Base-by-base conservation (phyloP, 2,329 filamentous ascomycete species). In the Reticulascus tulasneorum region DNA sequence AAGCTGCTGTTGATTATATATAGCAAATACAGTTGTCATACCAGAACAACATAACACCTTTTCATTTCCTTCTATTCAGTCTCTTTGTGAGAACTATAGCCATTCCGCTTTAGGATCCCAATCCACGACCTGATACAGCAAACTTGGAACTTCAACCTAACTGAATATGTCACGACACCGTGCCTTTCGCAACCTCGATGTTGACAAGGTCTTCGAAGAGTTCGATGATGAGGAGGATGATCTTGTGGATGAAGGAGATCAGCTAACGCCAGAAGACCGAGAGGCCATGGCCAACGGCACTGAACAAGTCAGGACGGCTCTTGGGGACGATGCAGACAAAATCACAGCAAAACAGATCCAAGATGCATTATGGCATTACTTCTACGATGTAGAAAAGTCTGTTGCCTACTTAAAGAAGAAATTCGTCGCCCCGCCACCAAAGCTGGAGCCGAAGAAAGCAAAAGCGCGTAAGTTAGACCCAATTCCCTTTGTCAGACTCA, bases 311-410 rank as follows among this genome's bases (percentile, higher is more conserved):
- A 73, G 77, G 40, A 69, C 70, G 43, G 72, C 74, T 8, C 67
- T 95, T n/a, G 83, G 79, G 7, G 59, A 65, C 9, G 69, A 77
- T 42, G 67, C 72, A 21, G 64, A 64, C 46, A 79, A 76, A 43
- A 71, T 82, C 49, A 75, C 71, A 23, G 64, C 59, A 29, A 59
- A 54, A 23, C 84, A 95, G 54, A 91, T 96, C 44, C 80, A 94
- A 57, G 91, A 97, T 43, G 77, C 90, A 0, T 63, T 98, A 12
- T 97, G 89, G 88, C 80, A 98, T 62, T 96, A 96, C 61, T 97
- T 91, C 59, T 97, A 90, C 57, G 90, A 98, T 52, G 72, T 95
- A 20, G 84, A 81, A 38, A 95, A 95, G 61, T 80, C 87, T 1
- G 83, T 94, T 23, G 72, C 76, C 38, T 96, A 94, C 54, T 63